Base-by-base conservation (phyloP, 495 filamentous ascomycete species). In the Xylaria sp. region DNA sequence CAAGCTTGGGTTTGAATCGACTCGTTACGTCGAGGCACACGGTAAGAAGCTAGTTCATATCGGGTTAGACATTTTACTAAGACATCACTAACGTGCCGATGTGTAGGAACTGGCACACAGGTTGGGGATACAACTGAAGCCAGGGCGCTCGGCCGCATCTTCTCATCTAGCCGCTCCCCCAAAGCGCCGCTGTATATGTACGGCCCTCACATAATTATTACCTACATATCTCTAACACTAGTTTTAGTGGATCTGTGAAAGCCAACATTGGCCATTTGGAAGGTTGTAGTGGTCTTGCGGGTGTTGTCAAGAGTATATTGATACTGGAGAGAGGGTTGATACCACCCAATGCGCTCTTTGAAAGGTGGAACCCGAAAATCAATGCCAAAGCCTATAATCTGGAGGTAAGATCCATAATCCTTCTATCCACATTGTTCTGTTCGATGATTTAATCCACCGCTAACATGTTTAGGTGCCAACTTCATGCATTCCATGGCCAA, bases 181-280 rank as follows among this genome's bases (percentile, higher is more conserved):
- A 40, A 66, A 3, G 43, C 52, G n/a, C 62, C 62, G 1, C n/a
- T 66, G n/a, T 66, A 66, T 66, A 37, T 66, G 62, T 62, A 44
- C n/a, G n/a, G n/a, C n/a, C n/a, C n/a, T n/a, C n/a, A n/a, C n/a
- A n/a, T n/a, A n/a, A n/a, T n/a, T n/a, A n/a, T n/a, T n/a, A n/a
- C n/a, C n/a, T n/a, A n/a, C n/a, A n/a, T n/a, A n/a, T n/a, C n/a
- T n/a, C n/a, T n/a, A n/a, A n/a, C n/a, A n/a, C n/a, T n/a, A n/a
- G n/a, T n/a, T n/a, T n/a, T 15, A 62, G 62, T 21, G 86, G 85
- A 2, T 84, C 84, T 0, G 75, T 88, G 7, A 90, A 90, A 70
- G 78, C 84, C 0, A 86, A 87, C 61, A 79, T 86, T n/a, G 84
- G 86, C 1, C 86, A 88, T 68, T 50, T 80, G 2, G 86, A 88